Conservation (phyloP, 2,329 filamentous ascomycete species). For the Fusarium ambrosium region DNA sequence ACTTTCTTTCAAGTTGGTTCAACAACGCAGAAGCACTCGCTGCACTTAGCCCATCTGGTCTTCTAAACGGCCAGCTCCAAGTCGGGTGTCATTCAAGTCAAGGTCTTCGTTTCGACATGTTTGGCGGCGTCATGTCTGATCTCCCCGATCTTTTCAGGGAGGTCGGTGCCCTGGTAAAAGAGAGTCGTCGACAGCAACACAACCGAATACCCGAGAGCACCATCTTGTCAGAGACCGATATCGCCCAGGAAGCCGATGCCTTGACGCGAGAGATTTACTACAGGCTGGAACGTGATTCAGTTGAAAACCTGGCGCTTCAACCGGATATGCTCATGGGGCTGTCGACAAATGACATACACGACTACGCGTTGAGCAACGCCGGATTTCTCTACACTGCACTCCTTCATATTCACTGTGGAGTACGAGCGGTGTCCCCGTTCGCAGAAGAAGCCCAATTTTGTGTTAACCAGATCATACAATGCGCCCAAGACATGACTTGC, state of each 20-base stretch:
- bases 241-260: background rate
- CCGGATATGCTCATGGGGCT: slow-evolving; percentile 3
- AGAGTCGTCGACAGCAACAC: background rate
- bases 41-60: slow-evolving; percentile 25
- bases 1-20: slow-evolving; percentile 33
- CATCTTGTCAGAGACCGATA: background rate
- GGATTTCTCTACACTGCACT: slow-evolving; percentile 34
- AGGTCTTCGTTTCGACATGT: slow-evolving; percentile 21
- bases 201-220: background rate
- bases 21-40: slow-evolving; percentile 34
- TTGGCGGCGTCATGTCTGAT: slow-evolving; percentile 32
- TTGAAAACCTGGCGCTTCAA: background rate
- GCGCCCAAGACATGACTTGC: slow-evolving; percentile 16
- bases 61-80: background rate
- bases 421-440: background rate
- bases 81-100: background rate
- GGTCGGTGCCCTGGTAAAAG: slow-evolving; percentile 17
- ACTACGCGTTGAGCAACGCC: slow-evolving; percentile 31
- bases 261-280: slow-evolving; percentile 4
- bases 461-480: slow-evolving; percentile 21
- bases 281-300: slow-evolving; percentile 10
- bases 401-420: slow-evolving; percentile 25
- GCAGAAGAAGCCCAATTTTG: background rate
- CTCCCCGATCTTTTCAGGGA: slow-evolving; percentile 26
- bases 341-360: slow-evolving; percentile 15